Evolutionary conservation across 345 rosid genomes (phyloP), one percentile per base, ranked within the genome.

Genomic region (Corchorus capsularis): DNA sequence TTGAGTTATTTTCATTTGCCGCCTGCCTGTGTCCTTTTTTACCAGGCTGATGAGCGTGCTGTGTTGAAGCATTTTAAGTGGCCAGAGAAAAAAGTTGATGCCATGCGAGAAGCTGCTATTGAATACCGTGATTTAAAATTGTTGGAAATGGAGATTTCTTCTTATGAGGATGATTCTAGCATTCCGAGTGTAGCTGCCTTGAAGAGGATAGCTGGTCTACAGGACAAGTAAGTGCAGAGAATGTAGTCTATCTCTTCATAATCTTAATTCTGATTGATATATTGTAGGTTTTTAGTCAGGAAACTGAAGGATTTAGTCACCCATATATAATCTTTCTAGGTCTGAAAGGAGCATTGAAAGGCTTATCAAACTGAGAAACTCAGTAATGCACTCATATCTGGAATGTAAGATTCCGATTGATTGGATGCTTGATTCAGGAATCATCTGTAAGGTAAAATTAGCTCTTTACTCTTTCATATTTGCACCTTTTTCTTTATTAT

Each of bases 11-110:
- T 43, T 13, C 50, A 35, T 45, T 46, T 73, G 17, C 41, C n/a
- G 68, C 27, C 27, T 27, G 27, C 27, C 27, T 27, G 15, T 43
- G 2, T 62, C 45, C 59, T 65, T 27, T 66, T 67, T 63, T 19
- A 39, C 75, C 83, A 92, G 98, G 95, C 93, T 35, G 98, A 94
- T 81, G 97, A 94, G 74, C 85, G 89, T 76, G 97, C 97, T 60
- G 98, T 94, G 71, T 78, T 93, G 75, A 94, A 94, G 90, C 95
- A 94, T 82, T 94, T 94, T 82, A 88, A 90, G 74, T 94, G 97
- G 97, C 98, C 97, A 8, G 98, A 94, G 87, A 85, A 71, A 76
- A 94, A 93, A 85, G 98, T 97, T 5, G 97, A 94, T 87, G 90
- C 95, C 60, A 64, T 94, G 77, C 83, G 93, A 76, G 98, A 93